Percentiles rank a stretch among this genome's conserved stretches.
These are phyloP conservation scores for Letharia columbiana DNA, from an alignment of 495 filamentous ascomycete species.

Conservation along the genomic window DNA sequence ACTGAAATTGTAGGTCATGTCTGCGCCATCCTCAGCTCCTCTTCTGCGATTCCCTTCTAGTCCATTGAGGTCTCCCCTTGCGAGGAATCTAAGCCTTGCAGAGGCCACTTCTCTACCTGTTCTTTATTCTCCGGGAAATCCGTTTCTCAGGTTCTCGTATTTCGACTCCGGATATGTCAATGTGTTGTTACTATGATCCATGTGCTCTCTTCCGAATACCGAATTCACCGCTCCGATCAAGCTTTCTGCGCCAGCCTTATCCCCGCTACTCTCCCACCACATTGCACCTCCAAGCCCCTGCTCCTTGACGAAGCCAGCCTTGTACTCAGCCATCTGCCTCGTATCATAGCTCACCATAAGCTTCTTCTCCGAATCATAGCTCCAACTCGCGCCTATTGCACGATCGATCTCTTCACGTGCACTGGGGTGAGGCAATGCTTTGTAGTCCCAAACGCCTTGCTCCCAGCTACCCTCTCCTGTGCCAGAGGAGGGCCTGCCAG, in stretches of 20 bases:
- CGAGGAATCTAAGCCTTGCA: no score
- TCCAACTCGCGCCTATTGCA: slow-evolving; percentile 51
- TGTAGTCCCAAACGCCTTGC: slow-evolving; percentile 73
- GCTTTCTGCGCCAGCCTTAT: slow-evolving; percentile 52
- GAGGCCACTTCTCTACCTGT: no score
- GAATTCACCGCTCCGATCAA: slow-evolving; percentile 55
- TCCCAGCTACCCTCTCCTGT: slow-evolving; percentile 63
- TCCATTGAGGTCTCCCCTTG: no score
- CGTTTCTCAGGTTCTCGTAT: slow-evolving; percentile 66
- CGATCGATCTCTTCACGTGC: slow-evolving; percentile 34
- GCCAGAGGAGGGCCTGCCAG: slow-evolving; percentile 57
- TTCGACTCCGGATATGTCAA: slow-evolving; percentile 63
- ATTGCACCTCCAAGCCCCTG: slow-evolving; percentile 65
- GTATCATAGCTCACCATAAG: slow-evolving; percentile 73
- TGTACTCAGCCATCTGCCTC: slow-evolving; percentile 43
- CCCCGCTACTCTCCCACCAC: slow-evolving; percentile 85
- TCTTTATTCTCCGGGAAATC: slow-evolving; percentile 31
- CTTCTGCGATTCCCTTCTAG: no score
- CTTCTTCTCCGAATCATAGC: slow-evolving; percentile 48
- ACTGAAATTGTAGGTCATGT: no score
- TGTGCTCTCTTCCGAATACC: slow-evolving; percentile 30
- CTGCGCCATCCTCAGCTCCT: no score
- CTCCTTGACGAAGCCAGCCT: slow-evolving; percentile 56
- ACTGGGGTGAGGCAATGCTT: slow-evolving; percentile 43
- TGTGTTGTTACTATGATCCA: slow-evolving; percentile 59